A percentile compares a stretch with the other conserved stretches of the same genome.
These are phyloP conservation scores for Zea luxurians DNA, from an alignment of 176 grass and related monocot genomes.

Conservation along the genomic window DNA sequence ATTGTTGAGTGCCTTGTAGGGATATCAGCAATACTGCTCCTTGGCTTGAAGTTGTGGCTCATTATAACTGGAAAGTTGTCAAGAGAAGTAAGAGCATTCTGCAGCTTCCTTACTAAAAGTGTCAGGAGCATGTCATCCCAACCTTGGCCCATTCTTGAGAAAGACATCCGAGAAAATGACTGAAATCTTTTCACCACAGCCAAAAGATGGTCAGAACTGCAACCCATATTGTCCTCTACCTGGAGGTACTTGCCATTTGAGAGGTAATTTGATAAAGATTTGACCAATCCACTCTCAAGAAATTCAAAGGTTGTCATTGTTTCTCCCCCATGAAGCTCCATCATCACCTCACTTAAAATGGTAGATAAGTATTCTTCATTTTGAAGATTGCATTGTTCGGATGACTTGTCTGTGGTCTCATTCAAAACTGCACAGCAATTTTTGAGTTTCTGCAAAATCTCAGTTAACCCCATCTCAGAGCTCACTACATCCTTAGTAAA, in stretches of 20 bases:
- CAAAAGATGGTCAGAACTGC: conserved; percentile 45
- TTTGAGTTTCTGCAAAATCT: conserved; percentile 84
- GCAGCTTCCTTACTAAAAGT: conserved; percentile 79
- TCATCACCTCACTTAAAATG: conserved; percentile 89
- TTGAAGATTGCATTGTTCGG: conserved; percentile 39
- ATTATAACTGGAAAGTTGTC: conserved; percentile 92
- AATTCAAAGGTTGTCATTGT: conserved; percentile 99
- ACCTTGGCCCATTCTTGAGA: conserved; percentile 56
- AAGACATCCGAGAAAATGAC: conserved; percentile 67
- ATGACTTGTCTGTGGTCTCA: conserved; percentile 59
- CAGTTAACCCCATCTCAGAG: conserved; percentile 68
- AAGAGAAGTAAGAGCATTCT: conserved; percentile 92
- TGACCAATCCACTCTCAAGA: conserved; percentile 86
- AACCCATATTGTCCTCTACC: conserved; percentile 24
- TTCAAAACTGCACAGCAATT: conserved; percentile 81
- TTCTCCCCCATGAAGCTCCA: conserved; percentile 79
- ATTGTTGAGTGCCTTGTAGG: conserved; percentile 60
- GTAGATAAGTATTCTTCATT: conserved; percentile 74
- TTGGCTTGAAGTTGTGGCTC: conserved; percentile 73
- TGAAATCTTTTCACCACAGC: conserved; percentile 87
- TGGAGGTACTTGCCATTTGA: conserved; percentile 81
- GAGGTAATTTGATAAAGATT: conserved; percentile 84
- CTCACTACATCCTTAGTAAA: conserved; percentile 67
- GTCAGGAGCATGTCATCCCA: conserved; percentile 64
- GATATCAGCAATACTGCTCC: conserved; percentile 68